Percentiles rank a stretch among this genome's conserved stretches.
phyloP scores from a whole-genome alignment of 306 rosid species.

The Lathyrus sativus region DNA sequence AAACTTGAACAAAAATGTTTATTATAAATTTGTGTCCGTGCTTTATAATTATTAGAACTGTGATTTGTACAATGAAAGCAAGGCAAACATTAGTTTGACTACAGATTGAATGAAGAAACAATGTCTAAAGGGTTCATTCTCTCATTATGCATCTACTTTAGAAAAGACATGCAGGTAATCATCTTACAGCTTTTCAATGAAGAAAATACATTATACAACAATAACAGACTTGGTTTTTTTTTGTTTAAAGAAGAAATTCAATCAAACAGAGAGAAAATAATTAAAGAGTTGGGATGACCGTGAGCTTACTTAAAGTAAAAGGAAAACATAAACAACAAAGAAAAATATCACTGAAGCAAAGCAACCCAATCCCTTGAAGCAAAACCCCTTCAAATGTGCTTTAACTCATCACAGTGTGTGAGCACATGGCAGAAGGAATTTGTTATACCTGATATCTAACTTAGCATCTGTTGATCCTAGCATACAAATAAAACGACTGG shows the following conservation, averaged over 20 bases:
- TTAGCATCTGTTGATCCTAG: constrained; percentile 82
- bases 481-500: constrained; percentile 90
- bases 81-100: constrained; percentile 16
- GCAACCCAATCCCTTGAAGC: constrained; percentile 17
- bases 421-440: constrained; percentile 33
- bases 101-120: constrained; percentile 10
- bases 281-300: constrained; percentile 6
- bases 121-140: constrained; percentile 8
- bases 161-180: constrained; percentile 22
- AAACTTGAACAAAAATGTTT: constrained; percentile 14
- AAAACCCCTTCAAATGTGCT: constrained; percentile 25
- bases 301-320: constrained; percentile 5
- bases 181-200: constrained; percentile 22
- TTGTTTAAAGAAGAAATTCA: constrained; percentile 24
- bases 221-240: background rate
- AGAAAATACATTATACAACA: constrained; percentile 13
- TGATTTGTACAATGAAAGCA: background rate
- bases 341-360: constrained; percentile 17
- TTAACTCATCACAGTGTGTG: constrained; percentile 25
- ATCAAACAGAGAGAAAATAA: constrained; percentile 11
- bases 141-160: background rate
- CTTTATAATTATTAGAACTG: background rate
- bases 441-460: constrained; percentile 81
- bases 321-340: constrained; percentile 25
- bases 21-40: background rate